These are phyloP conservation scores for Fusarium humuli DNA, from an alignment of 2,329 filamentous ascomycete genomes.

Conservation along the genomic window DNA sequence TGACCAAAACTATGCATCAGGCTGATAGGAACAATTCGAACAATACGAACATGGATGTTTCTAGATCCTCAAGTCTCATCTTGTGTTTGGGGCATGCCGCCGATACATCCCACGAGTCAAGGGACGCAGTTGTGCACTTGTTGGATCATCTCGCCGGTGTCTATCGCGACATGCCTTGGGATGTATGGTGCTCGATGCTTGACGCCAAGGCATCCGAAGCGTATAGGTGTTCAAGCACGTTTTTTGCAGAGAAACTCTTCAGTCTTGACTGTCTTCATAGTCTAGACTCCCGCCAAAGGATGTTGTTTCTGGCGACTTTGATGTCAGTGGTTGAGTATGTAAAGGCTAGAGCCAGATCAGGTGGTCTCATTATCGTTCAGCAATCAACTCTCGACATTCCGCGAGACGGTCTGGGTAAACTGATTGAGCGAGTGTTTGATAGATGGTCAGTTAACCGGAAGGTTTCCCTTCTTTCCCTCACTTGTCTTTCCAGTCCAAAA, in stretches of 20 bases:
- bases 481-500: accelerated
- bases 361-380: background rate
- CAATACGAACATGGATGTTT: no score
- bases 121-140: background rate
- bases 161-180: accelerated
- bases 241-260: no score
- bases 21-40: no score
- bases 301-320: background rate
- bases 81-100: background rate
- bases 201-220: no score
- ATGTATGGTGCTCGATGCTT: background rate
- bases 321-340: background rate
- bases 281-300: background rate
- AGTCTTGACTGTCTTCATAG: accelerated
- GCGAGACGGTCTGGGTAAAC: accelerated
- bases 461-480: background rate
- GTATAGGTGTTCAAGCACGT: no score
- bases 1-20: background rate
- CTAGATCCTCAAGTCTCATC: accelerated
- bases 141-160: background rate
- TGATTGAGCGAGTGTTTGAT: background rate
- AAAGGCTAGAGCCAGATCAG: background rate
- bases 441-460: background rate
- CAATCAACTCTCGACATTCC: accelerated
- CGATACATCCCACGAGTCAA: accelerated